These are phyloP conservation scores for Apophysomyces elegans DNA, from an alignment of 371 early-diverging fungal species.

Conservation along the genomic window DNA sequence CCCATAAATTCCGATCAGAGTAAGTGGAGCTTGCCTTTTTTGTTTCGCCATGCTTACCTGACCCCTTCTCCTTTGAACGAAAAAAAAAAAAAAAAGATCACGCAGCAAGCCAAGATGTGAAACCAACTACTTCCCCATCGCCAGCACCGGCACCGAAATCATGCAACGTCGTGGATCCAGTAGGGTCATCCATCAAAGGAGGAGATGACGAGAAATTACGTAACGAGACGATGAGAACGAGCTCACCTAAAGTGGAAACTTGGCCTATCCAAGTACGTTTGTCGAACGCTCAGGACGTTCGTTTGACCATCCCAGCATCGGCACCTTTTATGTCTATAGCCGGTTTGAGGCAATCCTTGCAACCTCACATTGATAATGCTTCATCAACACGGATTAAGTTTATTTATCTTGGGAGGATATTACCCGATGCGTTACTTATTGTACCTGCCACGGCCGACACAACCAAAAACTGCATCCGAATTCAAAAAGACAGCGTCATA, in stretches of 20 bases:
- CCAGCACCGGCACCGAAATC: background rate
- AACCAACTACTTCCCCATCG: background rate
- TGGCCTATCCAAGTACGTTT: conserved; percentile 8
- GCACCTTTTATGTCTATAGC: background rate
- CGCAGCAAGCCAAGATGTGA: background rate
- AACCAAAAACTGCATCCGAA: background rate
- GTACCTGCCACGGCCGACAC: background rate
- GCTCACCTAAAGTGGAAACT: background rate
- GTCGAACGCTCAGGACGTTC: conserved; percentile 4
- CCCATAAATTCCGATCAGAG: background rate
- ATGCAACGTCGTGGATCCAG: background rate
- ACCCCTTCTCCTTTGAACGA: background rate
- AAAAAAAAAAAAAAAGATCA: background rate
- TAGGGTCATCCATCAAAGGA: conserved; percentile 1
- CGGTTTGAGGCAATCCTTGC: background rate
- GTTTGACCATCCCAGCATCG: background rate
- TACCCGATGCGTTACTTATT: background rate
- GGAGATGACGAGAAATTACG: background rate
- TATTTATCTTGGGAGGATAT: conserved; percentile 3
- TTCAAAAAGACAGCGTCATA: conserved; percentile 5
- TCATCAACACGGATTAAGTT: conserved; percentile 5
- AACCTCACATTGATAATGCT: background rate
- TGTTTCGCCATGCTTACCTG: background rate
- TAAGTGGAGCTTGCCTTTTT: background rate
- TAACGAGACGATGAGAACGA: background rate